Percentiles rank a stretch among this genome's conserved stretches.
Evolutionary conservation across 768 basidiomycete genomes (phyloP).

Genomic region (Serendipita sp.): DNA sequence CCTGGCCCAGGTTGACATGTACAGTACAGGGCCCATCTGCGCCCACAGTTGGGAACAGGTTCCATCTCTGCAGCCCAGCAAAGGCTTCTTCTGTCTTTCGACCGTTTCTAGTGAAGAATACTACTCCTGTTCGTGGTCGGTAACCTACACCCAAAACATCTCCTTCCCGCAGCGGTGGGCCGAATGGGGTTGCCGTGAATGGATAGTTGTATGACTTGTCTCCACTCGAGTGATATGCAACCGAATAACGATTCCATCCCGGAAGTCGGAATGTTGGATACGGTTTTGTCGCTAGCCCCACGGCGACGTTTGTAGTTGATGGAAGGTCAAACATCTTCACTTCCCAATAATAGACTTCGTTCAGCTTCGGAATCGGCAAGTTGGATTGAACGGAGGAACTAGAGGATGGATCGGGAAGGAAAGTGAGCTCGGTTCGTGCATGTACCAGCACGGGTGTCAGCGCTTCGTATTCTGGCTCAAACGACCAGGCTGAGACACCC

Average conservation of each 20-base stretch:
- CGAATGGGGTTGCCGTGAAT: slow-evolving; percentile 73
- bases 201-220: slow-evolving; percentile 97
- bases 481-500: slow-evolving; percentile 97
- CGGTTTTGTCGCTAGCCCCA: slow-evolving; percentile 92
- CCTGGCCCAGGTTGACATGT: slow-evolving; percentile 94
- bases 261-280: slow-evolving; percentile 89
- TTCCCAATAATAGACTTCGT: slow-evolving; percentile 99
- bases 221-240: slow-evolving; percentile 91
- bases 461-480: slow-evolving; percentile 96
- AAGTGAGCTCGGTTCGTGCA: slow-evolving; percentile 91
- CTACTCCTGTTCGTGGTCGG: slow-evolving; percentile 86
- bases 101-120: slow-evolving; percentile 98
- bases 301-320: slow-evolving; percentile 65
- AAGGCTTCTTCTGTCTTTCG: slow-evolving; percentile 95
- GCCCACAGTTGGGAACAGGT: slow-evolving; percentile 93
- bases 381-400: slow-evolving; percentile 94
- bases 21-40: slow-evolving; percentile 93
- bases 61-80: slow-evolving; percentile 73
- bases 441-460: slow-evolving; percentile 86
- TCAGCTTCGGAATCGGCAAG: slow-evolving; percentile 87
- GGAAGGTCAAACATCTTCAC: slow-evolving; percentile 98
- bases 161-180: slow-evolving; percentile 74
- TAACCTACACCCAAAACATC: slow-evolving; percentile 94
- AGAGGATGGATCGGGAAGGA: slow-evolving; percentile 89
- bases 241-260: slow-evolving; percentile 69